Evolutionary conservation across 345 rosid species (phyloP).

Genomic region (Eucalyptus curtisii): DNA sequence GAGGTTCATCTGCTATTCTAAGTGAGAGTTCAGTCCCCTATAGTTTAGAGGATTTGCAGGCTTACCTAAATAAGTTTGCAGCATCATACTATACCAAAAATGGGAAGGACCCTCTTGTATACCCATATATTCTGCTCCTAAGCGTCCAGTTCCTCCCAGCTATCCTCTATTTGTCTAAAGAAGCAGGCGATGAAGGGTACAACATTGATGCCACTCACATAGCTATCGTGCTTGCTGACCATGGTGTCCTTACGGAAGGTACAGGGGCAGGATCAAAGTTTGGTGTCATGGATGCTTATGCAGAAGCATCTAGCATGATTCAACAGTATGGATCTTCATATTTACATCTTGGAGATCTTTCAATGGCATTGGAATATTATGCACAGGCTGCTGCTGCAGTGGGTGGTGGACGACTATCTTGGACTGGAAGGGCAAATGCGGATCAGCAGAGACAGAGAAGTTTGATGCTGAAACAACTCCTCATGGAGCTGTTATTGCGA

Average conservation of each 20-base stretch:
- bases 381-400: slow-evolving; percentile 95
- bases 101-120: slow-evolving; percentile 95
- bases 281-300: slow-evolving; percentile 83
- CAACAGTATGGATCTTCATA: slow-evolving; percentile 86
- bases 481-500: slow-evolving; percentile 75
- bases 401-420: slow-evolving; percentile 84
- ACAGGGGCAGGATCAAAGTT: slow-evolving; percentile 50
- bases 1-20: slow-evolving; percentile 48
- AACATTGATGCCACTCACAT: slow-evolving; percentile 80
- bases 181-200: slow-evolving; percentile 66
- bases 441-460: slow-evolving; percentile 93
- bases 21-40: slow-evolving; percentile 70
- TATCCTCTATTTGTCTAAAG: slow-evolving; percentile 73
- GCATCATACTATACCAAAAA: slow-evolving; percentile 89
- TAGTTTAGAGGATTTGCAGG: slow-evolving; percentile 87
- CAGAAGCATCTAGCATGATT: slow-evolving; percentile 85
- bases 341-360: slow-evolving; percentile 65
- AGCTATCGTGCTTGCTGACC: slow-evolving; percentile 72
- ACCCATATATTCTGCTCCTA: slow-evolving; percentile 83
- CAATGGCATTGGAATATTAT: slow-evolving; percentile 79
- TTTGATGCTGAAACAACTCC: slow-evolving; percentile 84
- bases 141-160: slow-evolving; percentile 89
- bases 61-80: slow-evolving; percentile 89
- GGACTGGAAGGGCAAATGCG: slow-evolving; percentile 66
- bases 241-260: slow-evolving; percentile 67